Base-by-base conservation (phyloP, 306 rosid species). In the Oemleria cerasiformis region DNA sequence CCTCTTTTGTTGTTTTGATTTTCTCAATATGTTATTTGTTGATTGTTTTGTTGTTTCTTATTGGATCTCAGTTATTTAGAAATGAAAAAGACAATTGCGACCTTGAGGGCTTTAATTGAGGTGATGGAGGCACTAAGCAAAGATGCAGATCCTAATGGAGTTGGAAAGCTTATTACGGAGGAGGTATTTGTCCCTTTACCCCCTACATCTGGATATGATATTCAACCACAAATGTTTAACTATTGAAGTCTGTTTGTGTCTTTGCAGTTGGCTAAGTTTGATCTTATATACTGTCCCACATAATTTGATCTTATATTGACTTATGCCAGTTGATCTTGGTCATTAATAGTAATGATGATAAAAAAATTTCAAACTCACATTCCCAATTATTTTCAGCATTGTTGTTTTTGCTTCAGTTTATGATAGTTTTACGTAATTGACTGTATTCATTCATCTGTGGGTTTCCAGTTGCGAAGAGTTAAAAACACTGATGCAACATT, bases 61-160 rank as follows among this genome's bases (percentile, higher is more conserved):
- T 72, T 84, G 78, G 83, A 78, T 61, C 78, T 81, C 62, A 83
- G 85, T 80, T 83, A 88, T 10, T 76, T 85, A 8, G 87, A 85
- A 75, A 86, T 87, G 85, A 94, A 74, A 86, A 94, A 68, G 77
- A 86, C 83, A 60, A 80, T 94, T 73, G 94, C 97, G 51, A 94
- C 84, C 60, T 65, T 87, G 69, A 88, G 86, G 74, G 98, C 97
- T 67, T 84, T 94, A 68, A 90, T 91, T 81, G 97, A 91, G 87
- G 98, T 91, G 77, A 86, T 94, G 96, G 96, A 94, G 82, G 90
- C 82, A 30, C 92, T 89, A 73, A 91, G 88, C 78, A 75, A 84
- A 73, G 91, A 83, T 79, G 98, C 95, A 58, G 96, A 86, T 85
- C 95, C 97, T 40, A 70, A 36, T 41, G 91, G 95, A 65, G 91